Evolutionary conservation across 2,329 filamentous ascomycete species (phyloP), one percentile per base, ranked within the genome.

Genomic region (Ramularia collo-cygni): DNA sequence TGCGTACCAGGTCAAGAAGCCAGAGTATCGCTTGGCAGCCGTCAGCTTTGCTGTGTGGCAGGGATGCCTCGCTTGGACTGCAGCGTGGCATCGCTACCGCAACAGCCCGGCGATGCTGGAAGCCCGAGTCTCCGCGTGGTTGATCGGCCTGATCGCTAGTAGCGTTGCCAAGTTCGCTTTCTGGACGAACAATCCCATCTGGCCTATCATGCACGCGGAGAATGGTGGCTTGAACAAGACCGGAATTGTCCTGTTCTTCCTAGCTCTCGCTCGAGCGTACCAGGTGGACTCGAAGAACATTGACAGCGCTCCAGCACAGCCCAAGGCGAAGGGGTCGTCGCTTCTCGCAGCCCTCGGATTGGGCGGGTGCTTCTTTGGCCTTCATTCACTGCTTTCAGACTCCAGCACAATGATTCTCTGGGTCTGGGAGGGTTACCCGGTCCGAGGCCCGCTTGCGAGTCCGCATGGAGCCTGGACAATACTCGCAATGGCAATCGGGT

Each of bases 361-460:
- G 40, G 88, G 78, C 16, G 90, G 88, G 19, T 64, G 95, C 6
- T 74, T 95, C 58, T 98, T 98, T 57, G 85, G 77, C 4, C 73
- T 96, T 57, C 92, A 96, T 61, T 95, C 89, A 1, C 71, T 98
- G 8, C 75, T 98, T 8, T 95, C 92, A 0, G 92, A 98, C 61
- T 94, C 89, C 0, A 96, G 92, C 68, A 98, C 92, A 38, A 96
- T 98, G 88, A 95, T 96, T 42, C 74, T 89, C 12, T 98, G 92
- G 92, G 87, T 87, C 2, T 98, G 92, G 92, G 88, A 95, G 54
- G 92, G 92, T 5, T 98, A 85, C 56, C 92, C 92, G 10, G 77
- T 96, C 28, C 79, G 84, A 35, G 92, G 92, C 5, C 92, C 92
- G 2, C 77, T 92, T 35, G 79, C 88, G 46, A 87, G 82, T 34